Conservation (phyloP, 768 basidiomycete species). For the Phanerodontia chrysosporium region DNA sequence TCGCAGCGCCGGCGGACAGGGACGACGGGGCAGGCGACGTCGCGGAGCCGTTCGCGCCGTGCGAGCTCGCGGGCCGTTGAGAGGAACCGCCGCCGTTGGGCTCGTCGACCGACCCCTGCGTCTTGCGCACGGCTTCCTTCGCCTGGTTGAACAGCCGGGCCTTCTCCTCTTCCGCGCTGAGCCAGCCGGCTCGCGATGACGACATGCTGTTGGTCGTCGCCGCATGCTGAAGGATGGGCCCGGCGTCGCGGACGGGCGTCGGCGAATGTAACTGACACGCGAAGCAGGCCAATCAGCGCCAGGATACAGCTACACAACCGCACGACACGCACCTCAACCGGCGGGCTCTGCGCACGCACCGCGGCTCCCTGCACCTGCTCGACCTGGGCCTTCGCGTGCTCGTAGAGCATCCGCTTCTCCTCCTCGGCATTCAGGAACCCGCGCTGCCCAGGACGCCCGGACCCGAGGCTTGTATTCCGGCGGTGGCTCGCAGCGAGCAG, state of each 20-base stretch:
- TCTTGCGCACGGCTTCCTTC: conserved; percentile 57
- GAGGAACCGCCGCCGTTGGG: conserved; percentile 8
- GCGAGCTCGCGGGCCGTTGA: neutral
- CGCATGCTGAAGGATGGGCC: conserved; percentile 8
- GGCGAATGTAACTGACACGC: conserved; percentile 5
- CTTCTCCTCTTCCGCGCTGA: conserved; percentile 76
- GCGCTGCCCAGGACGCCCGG: neutral
- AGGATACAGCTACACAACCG: neutral
- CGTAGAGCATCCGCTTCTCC: conserved; percentile 40
- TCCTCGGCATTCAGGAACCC: conserved; percentile 36
- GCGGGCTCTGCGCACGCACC: conserved; percentile 22
- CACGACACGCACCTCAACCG: conserved; percentile 14
- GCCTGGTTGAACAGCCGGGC: conserved; percentile 64
- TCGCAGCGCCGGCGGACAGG: conserved; percentile 39
- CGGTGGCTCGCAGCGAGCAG: conserved; percentile 1
- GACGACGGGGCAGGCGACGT: conserved; percentile 16
- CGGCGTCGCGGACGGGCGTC: conserved; percentile 10
- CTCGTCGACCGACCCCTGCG: conserved; percentile 40
- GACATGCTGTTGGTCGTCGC: neutral
- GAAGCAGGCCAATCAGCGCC: neutral
- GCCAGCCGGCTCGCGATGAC: conserved; percentile 36
- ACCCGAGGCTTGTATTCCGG: neutral
- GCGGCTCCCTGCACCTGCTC: conserved; percentile 34
- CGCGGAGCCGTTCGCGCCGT: conserved; percentile 12
- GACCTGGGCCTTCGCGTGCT: conserved; percentile 36